These are phyloP conservation scores for Cyphellophora attinorum DNA, from an alignment of 2,329 filamentous ascomycete genomes.

Conservation along the genomic window DNA sequence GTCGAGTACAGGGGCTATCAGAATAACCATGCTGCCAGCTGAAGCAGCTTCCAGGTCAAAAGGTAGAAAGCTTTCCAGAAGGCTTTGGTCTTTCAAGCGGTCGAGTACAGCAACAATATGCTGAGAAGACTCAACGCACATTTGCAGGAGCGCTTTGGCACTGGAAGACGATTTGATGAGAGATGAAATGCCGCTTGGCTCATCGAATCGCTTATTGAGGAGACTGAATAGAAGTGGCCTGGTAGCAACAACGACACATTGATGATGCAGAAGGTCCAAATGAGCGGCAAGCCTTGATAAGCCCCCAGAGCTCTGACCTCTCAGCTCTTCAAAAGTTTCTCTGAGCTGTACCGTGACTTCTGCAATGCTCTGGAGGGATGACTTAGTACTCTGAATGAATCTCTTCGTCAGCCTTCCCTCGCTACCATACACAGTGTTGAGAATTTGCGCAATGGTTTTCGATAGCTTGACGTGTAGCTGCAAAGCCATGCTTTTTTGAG, in stretches of 20 bases:
- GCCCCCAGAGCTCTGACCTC: slow-evolving; percentile 27
- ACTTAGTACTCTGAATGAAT: slow-evolving; percentile 30
- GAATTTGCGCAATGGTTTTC: slow-evolving; percentile 34
- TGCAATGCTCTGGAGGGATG: slow-evolving; percentile 29
- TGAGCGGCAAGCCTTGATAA: slow-evolving; percentile 34
- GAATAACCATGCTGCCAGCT: slow-evolving; percentile 33
- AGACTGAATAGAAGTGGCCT: slow-evolving; percentile 36
- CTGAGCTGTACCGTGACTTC: slow-evolving; percentile 31
- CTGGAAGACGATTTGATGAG: slow-evolving; percentile 27
- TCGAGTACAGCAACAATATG: slow-evolving; percentile 35
- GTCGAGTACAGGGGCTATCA: slow-evolving; percentile 30
- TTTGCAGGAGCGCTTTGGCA: slow-evolving; percentile 28
- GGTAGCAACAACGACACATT: slow-evolving; percentile 33
- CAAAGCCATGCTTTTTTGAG: slow-evolving; percentile 30
- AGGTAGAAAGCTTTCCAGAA: slow-evolving; percentile 41
- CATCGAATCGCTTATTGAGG: slow-evolving; percentile 26
- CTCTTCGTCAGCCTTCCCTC: slow-evolving; percentile 27
- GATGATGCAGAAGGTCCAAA: slow-evolving; percentile 30
- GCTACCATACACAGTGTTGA: slow-evolving; percentile 36
- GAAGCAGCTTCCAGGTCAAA: slow-evolving; percentile 39
- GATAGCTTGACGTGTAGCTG: slow-evolving; percentile 39
- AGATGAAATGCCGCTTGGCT: slow-evolving; percentile 20
- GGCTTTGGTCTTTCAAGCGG: slow-evolving; percentile 34
- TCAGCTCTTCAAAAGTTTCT: slow-evolving; percentile 26
- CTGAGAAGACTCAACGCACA: slow-evolving; percentile 35